These are phyloP conservation scores for Myriangium duriaei DNA, from an alignment of 2,329 filamentous ascomycete species.

Conservation along the genomic window DNA sequence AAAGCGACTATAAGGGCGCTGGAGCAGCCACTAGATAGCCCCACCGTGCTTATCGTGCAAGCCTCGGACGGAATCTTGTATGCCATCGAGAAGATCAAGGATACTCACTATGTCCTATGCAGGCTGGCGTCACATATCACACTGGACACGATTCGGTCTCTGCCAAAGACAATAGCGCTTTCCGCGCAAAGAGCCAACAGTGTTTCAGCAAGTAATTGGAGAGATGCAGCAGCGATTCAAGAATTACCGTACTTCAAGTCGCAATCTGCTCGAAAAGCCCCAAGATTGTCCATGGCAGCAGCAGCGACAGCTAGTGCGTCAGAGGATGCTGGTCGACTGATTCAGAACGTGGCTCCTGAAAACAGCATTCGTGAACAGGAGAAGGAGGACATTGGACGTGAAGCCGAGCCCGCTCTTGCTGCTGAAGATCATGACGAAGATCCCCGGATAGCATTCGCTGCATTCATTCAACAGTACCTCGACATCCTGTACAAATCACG, in stretches of 20 bases:
- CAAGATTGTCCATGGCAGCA: constrained; percentile 8
- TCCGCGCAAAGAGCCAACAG: not conserved
- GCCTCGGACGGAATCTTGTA: constrained; percentile 42
- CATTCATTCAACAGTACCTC: constrained; percentile 25
- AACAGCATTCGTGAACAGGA: not conserved
- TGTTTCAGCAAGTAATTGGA: not conserved
- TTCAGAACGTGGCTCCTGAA: no score
- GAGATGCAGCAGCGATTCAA: not conserved
- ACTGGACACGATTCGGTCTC: constrained; percentile 35
- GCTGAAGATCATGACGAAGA: not conserved
- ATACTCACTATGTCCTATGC: constrained; percentile 53
- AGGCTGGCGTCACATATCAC: constrained; percentile 56
- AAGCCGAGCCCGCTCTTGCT: not conserved
- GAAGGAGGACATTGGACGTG: not conserved
- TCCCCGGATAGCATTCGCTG: constrained; percentile 40
- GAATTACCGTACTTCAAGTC: constrained; percentile 5
- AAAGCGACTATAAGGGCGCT: constrained; percentile 51
- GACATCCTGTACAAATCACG: constrained; percentile 39
- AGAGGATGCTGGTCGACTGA: not conserved
- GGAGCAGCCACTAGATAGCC: constrained; percentile 38
- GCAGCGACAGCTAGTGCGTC: not conserved
- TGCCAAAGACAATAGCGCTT: not conserved
- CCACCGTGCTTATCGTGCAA: constrained; percentile 48
- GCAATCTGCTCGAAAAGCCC: constrained; percentile 9
- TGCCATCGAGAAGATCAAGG: constrained; percentile 52